These are phyloP conservation scores for Sporothrix brunneoviolacea DNA, from an alignment of 2,329 filamentous ascomycete species.

Conservation along the genomic window DNA sequence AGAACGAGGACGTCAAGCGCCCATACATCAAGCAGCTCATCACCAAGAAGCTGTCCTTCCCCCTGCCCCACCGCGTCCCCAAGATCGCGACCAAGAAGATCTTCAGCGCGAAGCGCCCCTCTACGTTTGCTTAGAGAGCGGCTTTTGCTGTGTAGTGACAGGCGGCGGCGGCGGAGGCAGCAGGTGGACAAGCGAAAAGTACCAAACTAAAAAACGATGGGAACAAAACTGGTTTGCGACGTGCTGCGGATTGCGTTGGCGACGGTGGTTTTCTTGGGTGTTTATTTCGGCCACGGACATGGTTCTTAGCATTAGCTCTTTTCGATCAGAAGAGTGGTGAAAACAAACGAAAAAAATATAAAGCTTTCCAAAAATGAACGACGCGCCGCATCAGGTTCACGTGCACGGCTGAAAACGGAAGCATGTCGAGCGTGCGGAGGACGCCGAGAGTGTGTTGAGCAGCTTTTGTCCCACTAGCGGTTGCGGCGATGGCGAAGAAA, in stretches of 20 bases:
- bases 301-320: slow-evolving; percentile 27
- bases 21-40: slow-evolving; percentile 99
- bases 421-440: no score
- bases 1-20: slow-evolving; percentile 89
- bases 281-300: slow-evolving; percentile 48
- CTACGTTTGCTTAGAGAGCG: slow-evolving; percentile 85
- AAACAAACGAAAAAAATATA: slow-evolving; percentile 1
- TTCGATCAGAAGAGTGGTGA: not conserved
- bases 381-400: not conserved
- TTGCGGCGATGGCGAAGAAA: no score
- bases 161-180: no score
- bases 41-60: slow-evolving; percentile 93
- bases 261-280: slow-evolving; percentile 50
- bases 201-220: not conserved
- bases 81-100: slow-evolving; percentile 81
- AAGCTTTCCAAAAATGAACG: not conserved
- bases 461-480: no score
- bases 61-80: slow-evolving; percentile 90
- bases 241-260: no score
- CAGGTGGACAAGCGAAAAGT: not conserved
- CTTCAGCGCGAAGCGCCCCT: slow-evolving; percentile 87
- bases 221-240: slow-evolving; percentile 32
- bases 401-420: no score
- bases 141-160: slow-evolving; percentile 15
- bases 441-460: no score